Percentiles rank a stretch among this genome's conserved stretches.
phyloP scores from a whole-genome alignment of 179 eudicot species.

The Beta corolliflora region DNA sequence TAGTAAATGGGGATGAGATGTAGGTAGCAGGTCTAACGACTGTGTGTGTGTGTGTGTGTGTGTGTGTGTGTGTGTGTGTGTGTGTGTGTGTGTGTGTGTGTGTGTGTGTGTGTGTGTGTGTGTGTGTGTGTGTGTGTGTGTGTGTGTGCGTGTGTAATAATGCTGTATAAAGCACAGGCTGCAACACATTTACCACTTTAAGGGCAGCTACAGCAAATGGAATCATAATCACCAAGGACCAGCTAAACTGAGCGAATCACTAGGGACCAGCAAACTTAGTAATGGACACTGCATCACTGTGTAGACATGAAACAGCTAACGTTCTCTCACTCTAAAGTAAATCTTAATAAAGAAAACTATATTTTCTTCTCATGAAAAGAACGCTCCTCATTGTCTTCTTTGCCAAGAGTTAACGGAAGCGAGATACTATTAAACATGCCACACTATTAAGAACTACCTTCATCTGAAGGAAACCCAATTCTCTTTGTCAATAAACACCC shows the following conservation, averaged over 20 bases:
- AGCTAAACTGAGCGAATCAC: not conserved
- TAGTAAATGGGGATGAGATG: not conserved
- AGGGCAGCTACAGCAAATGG: not conserved
- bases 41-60: not conserved
- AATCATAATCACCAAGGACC: not conserved
- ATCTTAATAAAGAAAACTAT: not conserved
- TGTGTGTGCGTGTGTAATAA: too few relatives aligned
- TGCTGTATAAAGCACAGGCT: not conserved
- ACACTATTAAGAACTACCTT: not conserved
- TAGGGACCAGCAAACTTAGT: not conserved
- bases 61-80: too few relatives aligned
- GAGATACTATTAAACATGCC: not conserved
- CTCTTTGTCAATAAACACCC: not conserved
- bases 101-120: not conserved
- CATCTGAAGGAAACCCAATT: not conserved
- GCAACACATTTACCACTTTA: not conserved
- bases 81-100: too few relatives aligned
- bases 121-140: too few relatives aligned
- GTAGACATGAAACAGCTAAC: not conserved
- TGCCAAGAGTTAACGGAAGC: not conserved
- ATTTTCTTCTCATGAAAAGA: not conserved
- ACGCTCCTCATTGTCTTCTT: not conserved
- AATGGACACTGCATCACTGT: not conserved
- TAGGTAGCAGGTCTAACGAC: conserved; percentile 4
- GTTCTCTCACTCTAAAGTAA: not conserved